Evolutionary conservation across 2,329 filamentous ascomycete genomes (phyloP).

Genomic region (Fusarium nisikadoi): DNA sequence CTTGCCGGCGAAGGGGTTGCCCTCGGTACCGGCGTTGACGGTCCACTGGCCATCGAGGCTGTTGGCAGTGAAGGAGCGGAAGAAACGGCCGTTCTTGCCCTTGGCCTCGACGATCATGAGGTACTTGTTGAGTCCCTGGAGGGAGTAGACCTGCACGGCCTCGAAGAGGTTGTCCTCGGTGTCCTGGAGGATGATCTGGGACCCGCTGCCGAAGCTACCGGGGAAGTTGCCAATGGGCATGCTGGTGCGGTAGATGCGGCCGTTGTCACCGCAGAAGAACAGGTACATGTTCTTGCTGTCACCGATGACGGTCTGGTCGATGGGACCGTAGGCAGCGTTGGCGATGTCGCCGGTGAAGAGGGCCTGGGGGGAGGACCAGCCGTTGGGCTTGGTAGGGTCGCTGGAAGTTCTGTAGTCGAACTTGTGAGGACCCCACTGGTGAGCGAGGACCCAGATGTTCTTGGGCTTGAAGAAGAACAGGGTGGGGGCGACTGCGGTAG

Average conservation of each 20-base stretch:
- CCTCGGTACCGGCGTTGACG: conserved; percentile 64
- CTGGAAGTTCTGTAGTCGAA: conserved; percentile 70
- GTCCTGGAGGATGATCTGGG: conserved; percentile 52
- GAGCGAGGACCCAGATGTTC: conserved; percentile 71
- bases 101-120: conserved; percentile 76
- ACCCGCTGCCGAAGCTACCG: conserved; percentile 65
- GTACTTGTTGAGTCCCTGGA: conserved; percentile 65
- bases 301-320: conserved; percentile 73
- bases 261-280: conserved; percentile 75
- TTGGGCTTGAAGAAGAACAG: conserved; percentile 72
- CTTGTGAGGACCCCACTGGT: conserved; percentile 69
- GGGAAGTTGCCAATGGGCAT: conserved; percentile 74
- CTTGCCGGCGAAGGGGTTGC: conserved; percentile 72
- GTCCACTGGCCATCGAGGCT: conserved; percentile 69
- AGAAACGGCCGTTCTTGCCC: conserved; percentile 54
- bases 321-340: conserved; percentile 54
- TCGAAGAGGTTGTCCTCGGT: conserved; percentile 69
- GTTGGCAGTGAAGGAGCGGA: conserved; percentile 63
- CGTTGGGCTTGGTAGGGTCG: conserved; percentile 66
- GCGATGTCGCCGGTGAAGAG: conserved; percentile 4
- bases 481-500: conserved; percentile 56
- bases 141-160: conserved; percentile 72
- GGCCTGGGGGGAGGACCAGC: conserved; percentile 52
- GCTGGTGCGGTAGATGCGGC: conserved; percentile 70
- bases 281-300: conserved; percentile 71